Conservation (phyloP, 108 stramenopile species). For the Nannochloropsis granulata region DNA sequence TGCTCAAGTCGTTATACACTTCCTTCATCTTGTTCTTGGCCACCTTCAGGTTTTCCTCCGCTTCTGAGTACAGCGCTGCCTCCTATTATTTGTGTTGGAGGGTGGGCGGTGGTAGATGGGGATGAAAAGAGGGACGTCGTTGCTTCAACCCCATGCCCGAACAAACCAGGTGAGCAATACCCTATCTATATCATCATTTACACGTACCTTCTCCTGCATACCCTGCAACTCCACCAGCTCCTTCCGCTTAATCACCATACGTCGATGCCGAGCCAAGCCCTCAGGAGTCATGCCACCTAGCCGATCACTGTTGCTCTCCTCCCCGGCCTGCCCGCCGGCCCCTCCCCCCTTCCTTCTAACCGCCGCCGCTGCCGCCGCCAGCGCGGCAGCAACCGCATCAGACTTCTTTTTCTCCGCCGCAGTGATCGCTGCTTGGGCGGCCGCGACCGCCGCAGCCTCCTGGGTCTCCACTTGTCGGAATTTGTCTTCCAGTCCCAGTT, state of each 20-base stretch:
- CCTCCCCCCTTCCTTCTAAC: background rate
- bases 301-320: background rate
- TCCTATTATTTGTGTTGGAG: background rate
- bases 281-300: background rate
- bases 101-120: too few relatives aligned
- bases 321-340: background rate
- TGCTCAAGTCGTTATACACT: background rate
- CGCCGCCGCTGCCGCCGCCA: background rate
- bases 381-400: background rate
- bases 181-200: too few relatives aligned
- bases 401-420: background rate
- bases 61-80: background rate
- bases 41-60: background rate
- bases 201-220: background rate
- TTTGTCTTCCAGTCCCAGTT: background rate
- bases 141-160: too few relatives aligned
- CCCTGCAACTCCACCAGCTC: background rate
- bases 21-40: background rate
- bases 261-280: background rate
- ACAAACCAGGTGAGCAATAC: too few relatives aligned
- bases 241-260: background rate
- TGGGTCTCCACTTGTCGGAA: background rate
- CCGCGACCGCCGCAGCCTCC: background rate
- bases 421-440: background rate
- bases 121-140: too few relatives aligned